A percentile compares a stretch with the other conserved stretches of the same genome.
These are phyloP conservation scores for Bifiguratus adelaidae DNA, from an alignment of 192 early-diverging fungal genomes.

Conservation along the genomic window DNA sequence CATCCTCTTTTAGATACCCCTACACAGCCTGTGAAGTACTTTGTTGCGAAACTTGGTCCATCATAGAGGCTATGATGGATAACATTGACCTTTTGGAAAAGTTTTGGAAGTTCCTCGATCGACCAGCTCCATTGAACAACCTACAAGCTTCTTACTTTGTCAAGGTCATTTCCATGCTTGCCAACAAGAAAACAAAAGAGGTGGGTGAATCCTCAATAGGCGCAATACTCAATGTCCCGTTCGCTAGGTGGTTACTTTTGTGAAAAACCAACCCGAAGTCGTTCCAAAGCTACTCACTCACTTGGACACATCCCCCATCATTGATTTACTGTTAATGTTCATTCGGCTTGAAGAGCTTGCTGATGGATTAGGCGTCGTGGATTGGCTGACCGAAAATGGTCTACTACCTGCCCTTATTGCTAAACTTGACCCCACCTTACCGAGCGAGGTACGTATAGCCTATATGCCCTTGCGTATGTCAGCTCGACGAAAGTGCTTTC, in stretches of 20 bases:
- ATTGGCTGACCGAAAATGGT: conserved; percentile 81
- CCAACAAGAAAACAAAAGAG: conserved; percentile 83
- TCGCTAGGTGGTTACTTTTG: conserved; percentile 83
- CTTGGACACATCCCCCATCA: conserved; percentile 77
- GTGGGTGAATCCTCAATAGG: conserved; percentile 32
- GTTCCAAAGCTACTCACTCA: conserved; percentile 72
- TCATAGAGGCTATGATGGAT: conserved; percentile 63
- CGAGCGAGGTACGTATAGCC: conserved; percentile 52
- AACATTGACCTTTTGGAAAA: conserved; percentile 63
- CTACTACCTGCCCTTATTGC: conserved; percentile 71
- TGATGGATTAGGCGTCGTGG: conserved; percentile 75
- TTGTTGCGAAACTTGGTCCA: conserved; percentile 65
- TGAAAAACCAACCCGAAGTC: conserved; percentile 66
- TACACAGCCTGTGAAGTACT: conserved; percentile 73
- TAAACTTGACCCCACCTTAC: conserved; percentile 66
- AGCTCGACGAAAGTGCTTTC: too few relatives aligned
- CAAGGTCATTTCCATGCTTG: conserved; percentile 79
- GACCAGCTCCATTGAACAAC: conserved; percentile 58
- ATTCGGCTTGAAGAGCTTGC: conserved; percentile 87
- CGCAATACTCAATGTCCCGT: too few relatives aligned
- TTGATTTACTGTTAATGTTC: conserved; percentile 86
- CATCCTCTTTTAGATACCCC: conserved; percentile 49
- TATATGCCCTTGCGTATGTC: conserved; percentile 12
- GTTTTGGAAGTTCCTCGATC: conserved; percentile 83
- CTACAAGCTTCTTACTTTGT: conserved; percentile 84